Evolutionary conservation across 192 early-diverging fungal species (phyloP).

Genomic region (Lunasporangiospora selenospora): DNA sequence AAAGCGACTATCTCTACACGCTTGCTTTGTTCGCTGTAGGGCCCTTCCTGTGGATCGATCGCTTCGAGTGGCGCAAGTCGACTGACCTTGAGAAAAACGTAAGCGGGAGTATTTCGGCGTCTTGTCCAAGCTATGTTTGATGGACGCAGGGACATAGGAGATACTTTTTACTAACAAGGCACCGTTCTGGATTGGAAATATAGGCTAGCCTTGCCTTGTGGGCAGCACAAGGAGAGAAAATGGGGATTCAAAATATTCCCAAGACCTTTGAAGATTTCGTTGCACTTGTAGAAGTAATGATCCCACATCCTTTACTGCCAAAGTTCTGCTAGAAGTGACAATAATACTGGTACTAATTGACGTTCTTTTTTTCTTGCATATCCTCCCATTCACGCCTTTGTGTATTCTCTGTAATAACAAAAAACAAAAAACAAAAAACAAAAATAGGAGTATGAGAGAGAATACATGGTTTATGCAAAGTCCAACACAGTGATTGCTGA

Average conservation of each 20-base stretch:
- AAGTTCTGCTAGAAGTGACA: no score
- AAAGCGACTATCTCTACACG: constrained; percentile 51
- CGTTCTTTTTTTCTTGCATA: background rate
- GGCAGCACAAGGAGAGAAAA: constrained; percentile 6
- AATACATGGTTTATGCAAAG: constrained; percentile 2
- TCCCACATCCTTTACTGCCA: no score
- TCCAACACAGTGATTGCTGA: constrained; percentile 24
- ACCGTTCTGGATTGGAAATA: background rate
- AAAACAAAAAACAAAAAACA: background rate
- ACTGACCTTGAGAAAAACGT: constrained; percentile 49
- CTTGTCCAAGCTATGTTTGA: background rate
- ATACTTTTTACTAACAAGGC: background rate
- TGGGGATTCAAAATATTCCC: constrained; percentile 33
- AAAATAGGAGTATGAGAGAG: constrained; percentile 14
- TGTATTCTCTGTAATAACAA: background rate
- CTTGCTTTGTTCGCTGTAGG: constrained; percentile 38
- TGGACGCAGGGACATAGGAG: no score
- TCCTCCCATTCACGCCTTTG: background rate
- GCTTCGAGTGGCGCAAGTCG: constrained; percentile 45
- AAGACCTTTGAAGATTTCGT: constrained; percentile 4
- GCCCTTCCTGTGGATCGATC: constrained; percentile 34
- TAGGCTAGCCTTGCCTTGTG: constrained; percentile 9
- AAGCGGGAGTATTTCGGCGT: constrained; percentile 2
- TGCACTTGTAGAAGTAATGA: constrained; percentile 22
- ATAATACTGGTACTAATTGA: background rate